Evolutionary conservation across 164 flowering plant species (phyloP).

Genomic region (Chimonanthus praecox): DNA sequence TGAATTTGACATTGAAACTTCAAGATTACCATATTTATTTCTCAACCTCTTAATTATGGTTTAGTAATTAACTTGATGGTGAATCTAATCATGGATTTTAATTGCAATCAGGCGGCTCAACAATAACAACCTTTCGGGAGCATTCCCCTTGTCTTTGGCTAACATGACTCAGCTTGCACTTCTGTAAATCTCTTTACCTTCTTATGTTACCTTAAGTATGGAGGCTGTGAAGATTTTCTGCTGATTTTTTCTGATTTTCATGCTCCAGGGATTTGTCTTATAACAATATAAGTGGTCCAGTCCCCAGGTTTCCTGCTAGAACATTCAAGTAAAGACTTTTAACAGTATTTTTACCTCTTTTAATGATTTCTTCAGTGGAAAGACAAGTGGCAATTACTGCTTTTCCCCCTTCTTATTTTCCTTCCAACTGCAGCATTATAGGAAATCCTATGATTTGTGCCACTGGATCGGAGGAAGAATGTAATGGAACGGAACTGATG

Average conservation of each 20-base stretch:
- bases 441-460: slow-evolving; percentile 91
- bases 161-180: slow-evolving; percentile 80
- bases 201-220: not conserved
- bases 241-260: slow-evolving; percentile 6
- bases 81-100: slow-evolving; percentile 16
- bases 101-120: slow-evolving; percentile 74
- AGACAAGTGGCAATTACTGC: not conserved
- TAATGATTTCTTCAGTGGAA: not conserved
- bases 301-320: slow-evolving; percentile 70
- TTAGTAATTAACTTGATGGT: not conserved
- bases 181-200: slow-evolving; percentile 49
- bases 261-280: slow-evolving; percentile 79
- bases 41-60: not conserved
- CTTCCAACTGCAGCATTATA: slow-evolving; percentile 50
- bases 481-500: slow-evolving; percentile 56
- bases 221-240: not conserved
- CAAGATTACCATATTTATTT: not conserved
- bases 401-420: not conserved
- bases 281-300: slow-evolving; percentile 89
- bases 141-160: slow-evolving; percentile 56
- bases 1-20: too few relatives aligned
- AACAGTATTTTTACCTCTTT: not conserved
- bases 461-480: slow-evolving; percentile 73
- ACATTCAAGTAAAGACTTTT: slow-evolving; percentile 59
- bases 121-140: slow-evolving; percentile 83